Conservation (phyloP, 495 filamentous ascomycete species). For the Saxophila tyrrhenica region DNA sequence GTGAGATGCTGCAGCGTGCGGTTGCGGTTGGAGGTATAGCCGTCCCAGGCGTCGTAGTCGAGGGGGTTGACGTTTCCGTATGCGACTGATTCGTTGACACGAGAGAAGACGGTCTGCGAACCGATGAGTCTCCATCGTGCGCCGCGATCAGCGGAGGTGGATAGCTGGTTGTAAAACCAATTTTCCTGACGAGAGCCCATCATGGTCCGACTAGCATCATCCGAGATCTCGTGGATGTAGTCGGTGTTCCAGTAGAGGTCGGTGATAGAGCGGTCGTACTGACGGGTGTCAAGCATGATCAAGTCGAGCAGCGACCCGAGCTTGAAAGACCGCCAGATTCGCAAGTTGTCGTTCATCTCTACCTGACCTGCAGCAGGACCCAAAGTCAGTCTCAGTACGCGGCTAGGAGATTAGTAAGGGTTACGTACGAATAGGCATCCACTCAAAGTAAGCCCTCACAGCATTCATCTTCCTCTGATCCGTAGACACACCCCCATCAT, state of each 20-base stretch:
- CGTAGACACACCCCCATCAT: slow-evolving; percentile 47
- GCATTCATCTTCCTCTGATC: slow-evolving; percentile 60
- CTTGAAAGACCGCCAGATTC: slow-evolving; percentile 56
- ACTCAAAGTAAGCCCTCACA: slow-evolving; percentile 61
- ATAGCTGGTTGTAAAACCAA: slow-evolving; percentile 55
- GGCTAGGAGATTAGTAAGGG: not conserved
- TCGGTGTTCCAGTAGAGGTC: slow-evolving; percentile 44
- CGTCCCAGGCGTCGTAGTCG: slow-evolving; percentile 53
- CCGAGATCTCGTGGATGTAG: slow-evolving; percentile 43
- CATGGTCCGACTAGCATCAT: slow-evolving; percentile 46
- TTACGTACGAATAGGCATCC: slow-evolving; percentile 38
- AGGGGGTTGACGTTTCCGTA: slow-evolving; percentile 38
- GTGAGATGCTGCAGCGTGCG: slow-evolving; percentile 48
- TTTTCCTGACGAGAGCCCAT: slow-evolving; percentile 57
- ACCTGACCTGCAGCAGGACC: not conserved
- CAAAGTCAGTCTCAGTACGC: slow-evolving; percentile 37
- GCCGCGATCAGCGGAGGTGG: slow-evolving; percentile 39
- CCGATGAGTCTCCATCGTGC: slow-evolving; percentile 56
- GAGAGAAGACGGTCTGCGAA: slow-evolving; percentile 53
- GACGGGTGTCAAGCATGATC: slow-evolving; percentile 57
- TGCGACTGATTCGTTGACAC: slow-evolving; percentile 38
- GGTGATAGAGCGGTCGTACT: slow-evolving; percentile 50
- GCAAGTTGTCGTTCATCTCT: slow-evolving; percentile 58
- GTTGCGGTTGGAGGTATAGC: slow-evolving; percentile 53
- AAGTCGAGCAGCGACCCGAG: slow-evolving; percentile 55